Evolutionary conservation across 805 yeast species (phyloP), one percentile per base, ranked within the genome.

Genomic region (Sugiyamaella valdiviana): DNA sequence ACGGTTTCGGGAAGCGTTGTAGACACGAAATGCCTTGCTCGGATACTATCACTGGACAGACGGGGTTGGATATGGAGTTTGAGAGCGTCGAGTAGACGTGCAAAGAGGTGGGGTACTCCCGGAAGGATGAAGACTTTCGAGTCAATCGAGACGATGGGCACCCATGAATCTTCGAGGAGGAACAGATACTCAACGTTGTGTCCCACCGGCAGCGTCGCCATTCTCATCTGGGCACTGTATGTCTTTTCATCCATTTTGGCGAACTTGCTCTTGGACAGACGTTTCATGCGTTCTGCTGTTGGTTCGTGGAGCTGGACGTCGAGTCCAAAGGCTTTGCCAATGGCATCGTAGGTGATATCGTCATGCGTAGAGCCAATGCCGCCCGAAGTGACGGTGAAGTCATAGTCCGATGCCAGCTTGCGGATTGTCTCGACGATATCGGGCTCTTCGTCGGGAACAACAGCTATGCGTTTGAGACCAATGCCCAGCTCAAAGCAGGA

Each of bases 351-450:
- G 0, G 95, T 87, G 51, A 88, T 83, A 62, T 88, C 96, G 61
- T 88, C 96, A 57, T 87, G 95, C 0, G 96, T 88, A 3, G 95
- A 85, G 0, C 96, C 96, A 50, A 88, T 85, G 17, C 74, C 82
- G 26, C 86, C 84, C 47, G 83, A 74, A 0, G 95, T 85, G 19
- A 85, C 76, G 6, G 85, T 74, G 39, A 85, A 74, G 59, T 84
- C 88, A 56, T 79, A 81, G n/a, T 70, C 63, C 17, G 67, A 55
- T n/a, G 78, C 69, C 40, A 82, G 65, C 9, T 66, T 58, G 24
- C 62, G 63, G 19, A 85, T 64, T 0, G 81, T 76, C 12, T 71
- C 71, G 1, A 72, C 66, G 39, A 88, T 88, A 49, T 85, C 93
- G 1, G 65, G 59, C 48, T 74, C 76, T 39, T 83, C 87, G 64